phyloP scores from a whole-genome alignment of 2,329 filamentous ascomycete species.

The Bipolaris sorokiniana region DNA sequence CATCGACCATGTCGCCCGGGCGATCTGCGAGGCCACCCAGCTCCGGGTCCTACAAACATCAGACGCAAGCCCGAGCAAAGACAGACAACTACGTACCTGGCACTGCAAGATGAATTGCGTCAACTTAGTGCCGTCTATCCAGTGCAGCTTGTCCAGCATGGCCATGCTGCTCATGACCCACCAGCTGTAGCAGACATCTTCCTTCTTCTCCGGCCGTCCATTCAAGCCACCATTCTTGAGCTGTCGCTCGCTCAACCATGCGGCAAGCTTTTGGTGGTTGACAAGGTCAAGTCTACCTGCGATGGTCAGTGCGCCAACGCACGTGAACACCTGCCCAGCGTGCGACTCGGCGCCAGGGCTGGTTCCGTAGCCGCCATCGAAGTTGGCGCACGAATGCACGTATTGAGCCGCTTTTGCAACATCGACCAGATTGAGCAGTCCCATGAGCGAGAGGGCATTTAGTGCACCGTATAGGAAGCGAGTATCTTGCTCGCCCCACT shows the following conservation, averaged over 20 bases:
- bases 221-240: slow-evolving; percentile 87
- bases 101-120: slow-evolving; percentile 82
- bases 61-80: neutral
- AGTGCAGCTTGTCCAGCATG: slow-evolving; percentile 86
- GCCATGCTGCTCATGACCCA: slow-evolving; percentile 93
- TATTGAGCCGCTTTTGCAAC: slow-evolving; percentile 80
- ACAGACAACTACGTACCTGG: slow-evolving; percentile 60
- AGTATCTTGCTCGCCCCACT: slow-evolving; percentile 96
- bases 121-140: slow-evolving; percentile 87
- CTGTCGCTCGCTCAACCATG: slow-evolving; percentile 94
- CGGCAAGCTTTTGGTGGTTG: slow-evolving; percentile 79
- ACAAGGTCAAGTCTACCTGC: slow-evolving; percentile 81
- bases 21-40: slow-evolving; percentile 86
- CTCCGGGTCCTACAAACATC: slow-evolving; percentile 67
- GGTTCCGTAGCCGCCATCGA: slow-evolving; percentile 92
- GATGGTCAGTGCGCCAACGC: slow-evolving; percentile 84
- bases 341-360: slow-evolving; percentile 92
- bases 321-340: slow-evolving; percentile 94
- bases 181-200: slow-evolving; percentile 99
- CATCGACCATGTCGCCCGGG: slow-evolving; percentile 93
- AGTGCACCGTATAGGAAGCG: slow-evolving; percentile 91
- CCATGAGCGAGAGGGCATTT: slow-evolving; percentile 85
- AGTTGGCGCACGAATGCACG: slow-evolving; percentile 83
- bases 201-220: slow-evolving; percentile 90
- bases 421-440: slow-evolving; percentile 74